A percentile compares a stretch with the other conserved stretches of the same genome.
phyloP scores from a whole-genome alignment of 345 rosid genomes.

The Rhodamnia argentea region DNA sequence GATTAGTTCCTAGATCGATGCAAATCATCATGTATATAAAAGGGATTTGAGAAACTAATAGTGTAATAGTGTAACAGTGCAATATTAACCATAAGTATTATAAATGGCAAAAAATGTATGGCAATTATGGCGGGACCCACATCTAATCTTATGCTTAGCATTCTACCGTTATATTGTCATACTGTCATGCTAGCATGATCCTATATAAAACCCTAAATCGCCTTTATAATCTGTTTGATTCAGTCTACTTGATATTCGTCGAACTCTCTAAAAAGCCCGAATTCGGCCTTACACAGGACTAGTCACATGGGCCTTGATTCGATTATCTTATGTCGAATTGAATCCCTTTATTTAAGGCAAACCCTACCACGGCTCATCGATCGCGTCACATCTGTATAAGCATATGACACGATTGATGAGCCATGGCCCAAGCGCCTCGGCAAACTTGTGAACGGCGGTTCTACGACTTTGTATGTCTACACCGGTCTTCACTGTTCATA shows the following conservation, averaged over 20 bases:
- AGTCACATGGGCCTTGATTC: rapidly evolving
- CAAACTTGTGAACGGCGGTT: not conserved
- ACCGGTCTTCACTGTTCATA: not conserved
- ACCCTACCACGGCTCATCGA: not conserved
- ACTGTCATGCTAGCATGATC: no score
- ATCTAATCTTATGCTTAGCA: no score
- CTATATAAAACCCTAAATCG: not conserved
- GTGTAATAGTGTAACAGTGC: no score
- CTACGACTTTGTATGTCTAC: rapidly evolving
- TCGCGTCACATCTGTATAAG: no score
- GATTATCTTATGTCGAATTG: not conserved
- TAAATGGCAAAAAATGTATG: no score
- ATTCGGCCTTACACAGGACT: not conserved
- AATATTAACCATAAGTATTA: no score
- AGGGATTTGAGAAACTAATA: no score
- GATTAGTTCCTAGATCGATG: not conserved
- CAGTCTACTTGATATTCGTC: rapidly evolving
- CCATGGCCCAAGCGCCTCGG: not conserved
- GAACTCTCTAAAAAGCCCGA: not conserved
- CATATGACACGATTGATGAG: not conserved
- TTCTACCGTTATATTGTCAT: no score
- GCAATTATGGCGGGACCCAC: no score
- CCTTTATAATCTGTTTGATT: not conserved
- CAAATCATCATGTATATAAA: not conserved
- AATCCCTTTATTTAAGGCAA: not conserved